Evolutionary conservation across 1,284 basidiomycete species (phyloP).

Genomic region (Boletus hoseneyae): DNA sequence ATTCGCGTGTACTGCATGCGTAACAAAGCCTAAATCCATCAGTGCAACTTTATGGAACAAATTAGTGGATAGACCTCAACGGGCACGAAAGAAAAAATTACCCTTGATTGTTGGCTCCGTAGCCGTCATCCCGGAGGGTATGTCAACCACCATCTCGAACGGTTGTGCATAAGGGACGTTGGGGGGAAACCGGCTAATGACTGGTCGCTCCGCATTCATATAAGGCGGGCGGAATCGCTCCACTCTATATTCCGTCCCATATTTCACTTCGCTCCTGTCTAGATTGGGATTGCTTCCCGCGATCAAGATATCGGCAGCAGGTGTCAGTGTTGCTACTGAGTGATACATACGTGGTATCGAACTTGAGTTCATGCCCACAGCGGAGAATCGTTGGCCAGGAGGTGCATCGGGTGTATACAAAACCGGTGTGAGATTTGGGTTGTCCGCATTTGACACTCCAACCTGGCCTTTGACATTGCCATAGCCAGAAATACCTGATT

Average conservation of each 20-base stretch:
- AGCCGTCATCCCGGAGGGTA: slow-evolving; percentile 30
- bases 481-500: slow-evolving; percentile 78
- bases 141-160: slow-evolving; percentile 40
- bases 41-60: slow-evolving; percentile 50
- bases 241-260: slow-evolving; percentile 77
- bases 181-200: slow-evolving; percentile 38
- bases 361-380: slow-evolving; percentile 60
- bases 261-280: slow-evolving; percentile 65
- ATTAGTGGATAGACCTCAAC: slow-evolving; percentile 4
- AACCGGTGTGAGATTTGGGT: slow-evolving; percentile 70
- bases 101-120: slow-evolving; percentile 36
- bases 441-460: slow-evolving; percentile 75
- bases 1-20: slow-evolving; percentile 77
- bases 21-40: slow-evolving; percentile 78
- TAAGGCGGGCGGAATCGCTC: slow-evolving; percentile 77
- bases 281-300: slow-evolving; percentile 83
- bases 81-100: slow-evolving; percentile 8
- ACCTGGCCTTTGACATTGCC: slow-evolving; percentile 72
- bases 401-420: slow-evolving; percentile 70
- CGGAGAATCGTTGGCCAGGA: slow-evolving; percentile 60
- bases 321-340: slow-evolving; percentile 71
- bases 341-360: slow-evolving; percentile 82
- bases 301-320: slow-evolving; percentile 68
- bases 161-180: slow-evolving; percentile 47
- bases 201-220: slow-evolving; percentile 55